Conservation (phyloP, 2,329 filamentous ascomycete genomes). For the Cladosporium sp. region DNA sequence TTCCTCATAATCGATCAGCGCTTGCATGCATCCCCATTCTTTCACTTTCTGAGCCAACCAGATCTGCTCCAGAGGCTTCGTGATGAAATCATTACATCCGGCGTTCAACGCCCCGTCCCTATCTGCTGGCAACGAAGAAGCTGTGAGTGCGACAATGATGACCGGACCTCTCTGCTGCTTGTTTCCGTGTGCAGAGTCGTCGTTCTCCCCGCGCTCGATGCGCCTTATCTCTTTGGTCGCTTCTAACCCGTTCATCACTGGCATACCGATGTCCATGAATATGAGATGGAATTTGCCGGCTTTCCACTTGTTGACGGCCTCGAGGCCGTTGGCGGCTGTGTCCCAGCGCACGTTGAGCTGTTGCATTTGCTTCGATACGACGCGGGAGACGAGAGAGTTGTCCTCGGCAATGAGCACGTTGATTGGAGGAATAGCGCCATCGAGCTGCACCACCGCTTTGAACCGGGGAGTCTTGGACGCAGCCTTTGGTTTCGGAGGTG, state of each 20-base stretch:
- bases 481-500: conserved; percentile 36
- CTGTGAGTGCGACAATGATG: conserved; percentile 90
- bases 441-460: conserved; percentile 32
- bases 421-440: conserved; percentile 34
- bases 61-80: conserved; percentile 93
- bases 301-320: conserved; percentile 21
- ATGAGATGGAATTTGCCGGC: conserved; percentile 45
- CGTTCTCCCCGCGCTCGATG: conserved; percentile 41
- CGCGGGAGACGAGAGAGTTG: conserved; percentile 34
- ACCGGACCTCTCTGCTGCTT: conserved; percentile 83
- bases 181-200: conserved; percentile 65
- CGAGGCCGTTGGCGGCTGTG: conserved; percentile 22
- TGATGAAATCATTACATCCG: conserved; percentile 92
- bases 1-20: conserved; percentile 89
- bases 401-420: conserved; percentile 36
- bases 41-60: conserved; percentile 93
- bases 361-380: conserved; percentile 26
- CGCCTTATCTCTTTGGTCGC: conserved; percentile 32
- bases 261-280: conserved; percentile 49
- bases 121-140: conserved; percentile 86
- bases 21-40: conserved; percentile 98
- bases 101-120: conserved; percentile 86
- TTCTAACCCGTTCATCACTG: conserved; percentile 36
- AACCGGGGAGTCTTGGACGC: conserved; percentile 26
- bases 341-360: conserved; percentile 22